Conservation (phyloP, 768 basidiomycete species). For the Vararia minispora region DNA sequence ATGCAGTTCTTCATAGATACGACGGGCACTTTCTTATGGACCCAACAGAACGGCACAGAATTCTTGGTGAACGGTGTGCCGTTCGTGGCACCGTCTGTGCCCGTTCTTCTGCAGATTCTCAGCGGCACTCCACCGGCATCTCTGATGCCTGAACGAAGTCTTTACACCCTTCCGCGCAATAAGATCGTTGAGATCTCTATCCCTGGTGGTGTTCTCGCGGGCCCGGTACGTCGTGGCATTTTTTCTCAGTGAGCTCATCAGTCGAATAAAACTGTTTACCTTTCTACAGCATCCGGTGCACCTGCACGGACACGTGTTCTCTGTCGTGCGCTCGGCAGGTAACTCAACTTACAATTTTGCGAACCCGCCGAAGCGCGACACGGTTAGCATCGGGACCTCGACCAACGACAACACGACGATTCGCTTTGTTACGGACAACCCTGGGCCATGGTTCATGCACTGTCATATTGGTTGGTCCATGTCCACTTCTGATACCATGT, state of each 20-base stretch:
- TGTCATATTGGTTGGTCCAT: slow-evolving; percentile 24
- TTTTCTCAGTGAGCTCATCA: not conserved
- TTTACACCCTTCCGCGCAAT: slow-evolving; percentile 1
- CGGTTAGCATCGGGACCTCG: slow-evolving; percentile 10
- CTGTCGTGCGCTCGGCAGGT: slow-evolving; percentile 13
- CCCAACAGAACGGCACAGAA: not conserved
- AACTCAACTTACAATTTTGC: slow-evolving; percentile 10
- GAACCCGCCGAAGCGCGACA: slow-evolving; percentile 14
- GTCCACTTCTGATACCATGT: no score
- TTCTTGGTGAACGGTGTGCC: slow-evolving; percentile 1
- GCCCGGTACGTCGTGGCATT: not conserved
- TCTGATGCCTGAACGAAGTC: slow-evolving; percentile 3
- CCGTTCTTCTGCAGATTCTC: slow-evolving; percentile 8
- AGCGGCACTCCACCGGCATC: slow-evolving; percentile 5
- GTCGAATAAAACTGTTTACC: not conserved
- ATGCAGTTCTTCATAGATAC: not conserved
- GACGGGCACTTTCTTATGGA: not conserved
- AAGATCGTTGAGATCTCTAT: slow-evolving; percentile 5
- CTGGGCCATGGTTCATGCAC: slow-evolving; percentile 20
- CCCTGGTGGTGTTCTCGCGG: not conserved
- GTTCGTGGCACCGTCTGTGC: slow-evolving; percentile 2
- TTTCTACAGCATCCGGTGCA: slow-evolving; percentile 7
- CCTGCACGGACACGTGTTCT: slow-evolving; percentile 12
- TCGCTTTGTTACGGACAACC: slow-evolving; percentile 21
- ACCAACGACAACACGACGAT: slow-evolving; percentile 14